A percentile compares a stretch with the other conserved stretches of the same genome.
Conservation (phyloP, 75 land plant species). For the Pseudotsuga menziesii region DNA sequence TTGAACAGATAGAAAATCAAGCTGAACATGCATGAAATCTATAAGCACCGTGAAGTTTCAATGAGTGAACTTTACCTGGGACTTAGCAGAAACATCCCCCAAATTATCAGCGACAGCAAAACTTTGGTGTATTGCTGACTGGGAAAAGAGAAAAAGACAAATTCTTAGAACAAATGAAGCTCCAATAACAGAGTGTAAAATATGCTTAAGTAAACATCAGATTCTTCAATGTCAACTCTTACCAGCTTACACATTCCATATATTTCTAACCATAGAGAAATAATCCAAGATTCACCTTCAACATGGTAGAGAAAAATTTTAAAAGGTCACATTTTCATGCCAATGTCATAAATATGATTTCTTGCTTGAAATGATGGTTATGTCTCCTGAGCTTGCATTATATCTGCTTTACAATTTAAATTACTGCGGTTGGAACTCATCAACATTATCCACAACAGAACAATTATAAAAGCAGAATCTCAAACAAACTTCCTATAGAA, state of each 20-base stretch:
- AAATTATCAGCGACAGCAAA: slow-evolving; percentile 73
- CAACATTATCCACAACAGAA: too few species aligned
- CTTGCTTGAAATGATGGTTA: too few species aligned
- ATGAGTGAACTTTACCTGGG: slow-evolving; percentile 42
- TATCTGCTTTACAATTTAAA: too few species aligned
- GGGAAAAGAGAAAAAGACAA: slow-evolving; percentile 5
- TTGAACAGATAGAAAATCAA: background rate
- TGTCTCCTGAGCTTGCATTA: too few species aligned
- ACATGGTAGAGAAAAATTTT: too few species aligned
- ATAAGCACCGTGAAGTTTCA: background rate
- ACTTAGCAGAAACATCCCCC: slow-evolving; percentile 73
- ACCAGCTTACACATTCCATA: background rate
- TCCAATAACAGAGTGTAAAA: background rate
- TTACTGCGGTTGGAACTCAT: too few species aligned
- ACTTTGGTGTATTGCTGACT: slow-evolving; percentile 74
- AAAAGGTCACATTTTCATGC: too few species aligned
- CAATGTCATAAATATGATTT: too few species aligned
- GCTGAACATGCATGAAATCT: background rate
- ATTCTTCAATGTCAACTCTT: background rate
- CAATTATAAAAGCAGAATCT: too few species aligned
- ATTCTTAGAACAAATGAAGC: background rate
- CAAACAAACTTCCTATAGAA: too few species aligned
- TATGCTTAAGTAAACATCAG: too few species aligned
- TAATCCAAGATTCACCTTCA: too few species aligned
- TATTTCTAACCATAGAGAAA: background rate